A percentile compares a stretch with the other conserved stretches of the same genome.
These are phyloP conservation scores for Perkinsus marinus DNA, from an alignment of 169 alveolate genomes.

Conservation along the genomic window DNA sequence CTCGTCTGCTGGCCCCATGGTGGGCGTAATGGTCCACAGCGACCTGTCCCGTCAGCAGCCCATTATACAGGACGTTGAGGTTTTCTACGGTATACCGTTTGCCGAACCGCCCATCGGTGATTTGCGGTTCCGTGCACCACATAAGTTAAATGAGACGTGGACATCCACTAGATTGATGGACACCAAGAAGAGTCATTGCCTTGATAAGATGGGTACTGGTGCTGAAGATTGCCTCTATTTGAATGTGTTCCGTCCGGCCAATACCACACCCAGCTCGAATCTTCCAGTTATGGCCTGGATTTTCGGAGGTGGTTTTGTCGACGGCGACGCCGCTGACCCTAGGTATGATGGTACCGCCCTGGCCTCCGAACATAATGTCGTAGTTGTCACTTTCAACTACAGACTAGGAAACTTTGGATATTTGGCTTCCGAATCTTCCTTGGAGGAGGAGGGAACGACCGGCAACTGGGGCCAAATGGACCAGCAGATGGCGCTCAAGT, in stretches of 20 bases:
- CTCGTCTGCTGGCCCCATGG: background rate
- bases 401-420: conserved; percentile 37
- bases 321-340: background rate
- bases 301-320: background rate
- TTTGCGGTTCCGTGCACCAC: background rate
- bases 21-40: background rate
- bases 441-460: background rate
- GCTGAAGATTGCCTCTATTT: background rate
- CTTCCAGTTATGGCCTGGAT: background rate
- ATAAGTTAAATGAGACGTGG: background rate
- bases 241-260: background rate
- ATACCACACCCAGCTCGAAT: background rate
- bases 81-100: background rate
- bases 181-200: background rate
- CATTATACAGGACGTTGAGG: background rate
- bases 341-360: background rate
- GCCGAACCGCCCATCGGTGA: background rate
- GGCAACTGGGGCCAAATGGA: conserved; percentile 41
- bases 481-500: conserved; percentile 35
- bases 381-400: conserved; percentile 30
- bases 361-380: conserved; percentile 1
- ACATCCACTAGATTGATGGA: background rate
- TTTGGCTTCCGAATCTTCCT: background rate
- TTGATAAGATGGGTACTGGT: background rate
- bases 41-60: background rate